A percentile compares a stretch with the other conserved stretches of the same genome.
Evolutionary conservation across 352 stramenopile genomes (phyloP).

Genomic region (Phytophthora tubulina): DNA sequence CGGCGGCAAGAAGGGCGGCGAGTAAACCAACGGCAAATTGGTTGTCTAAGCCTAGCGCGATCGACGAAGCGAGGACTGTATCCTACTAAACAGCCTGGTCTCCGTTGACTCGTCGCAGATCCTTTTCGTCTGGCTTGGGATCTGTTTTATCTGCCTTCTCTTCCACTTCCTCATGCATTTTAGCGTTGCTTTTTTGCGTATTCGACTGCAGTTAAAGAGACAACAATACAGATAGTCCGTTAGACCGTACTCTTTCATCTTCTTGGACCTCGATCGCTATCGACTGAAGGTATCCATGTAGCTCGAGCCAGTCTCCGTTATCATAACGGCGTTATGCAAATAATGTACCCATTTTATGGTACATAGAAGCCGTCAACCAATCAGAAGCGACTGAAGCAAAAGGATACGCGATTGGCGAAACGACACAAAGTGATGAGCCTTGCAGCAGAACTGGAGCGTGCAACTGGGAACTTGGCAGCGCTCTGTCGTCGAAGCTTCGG

Average conservation of each 20-base stretch:
- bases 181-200: slow-evolving; percentile 36
- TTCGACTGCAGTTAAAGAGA: slow-evolving; percentile 36
- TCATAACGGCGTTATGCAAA: neutral
- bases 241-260: slow-evolving; percentile 25
- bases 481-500: slow-evolving; percentile 61
- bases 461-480: slow-evolving; percentile 31
- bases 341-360: slow-evolving; percentile 23
- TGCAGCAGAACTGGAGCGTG: slow-evolving; percentile 15
- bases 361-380: slow-evolving; percentile 19
- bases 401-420: slow-evolving; percentile 32
- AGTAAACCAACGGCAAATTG: slow-evolving; percentile 32
- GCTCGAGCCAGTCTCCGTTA: slow-evolving; percentile 9
- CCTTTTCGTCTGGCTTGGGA: slow-evolving; percentile 10
- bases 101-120: slow-evolving; percentile 25
- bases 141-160: slow-evolving; percentile 25
- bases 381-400: slow-evolving; percentile 15
- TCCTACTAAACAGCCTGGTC: slow-evolving; percentile 27
- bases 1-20: slow-evolving; percentile 67
- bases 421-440: slow-evolving; percentile 27
- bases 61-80: slow-evolving; percentile 17
- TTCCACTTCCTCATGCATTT: slow-evolving; percentile 33
- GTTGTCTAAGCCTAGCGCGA: slow-evolving; percentile 15
- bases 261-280: neutral
- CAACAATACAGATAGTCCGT: slow-evolving; percentile 47
- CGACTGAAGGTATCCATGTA: neutral